Evolutionary conservation across 1,284 basidiomycete genomes (phyloP).

Genomic region (Rhodotorula glutinis): DNA sequence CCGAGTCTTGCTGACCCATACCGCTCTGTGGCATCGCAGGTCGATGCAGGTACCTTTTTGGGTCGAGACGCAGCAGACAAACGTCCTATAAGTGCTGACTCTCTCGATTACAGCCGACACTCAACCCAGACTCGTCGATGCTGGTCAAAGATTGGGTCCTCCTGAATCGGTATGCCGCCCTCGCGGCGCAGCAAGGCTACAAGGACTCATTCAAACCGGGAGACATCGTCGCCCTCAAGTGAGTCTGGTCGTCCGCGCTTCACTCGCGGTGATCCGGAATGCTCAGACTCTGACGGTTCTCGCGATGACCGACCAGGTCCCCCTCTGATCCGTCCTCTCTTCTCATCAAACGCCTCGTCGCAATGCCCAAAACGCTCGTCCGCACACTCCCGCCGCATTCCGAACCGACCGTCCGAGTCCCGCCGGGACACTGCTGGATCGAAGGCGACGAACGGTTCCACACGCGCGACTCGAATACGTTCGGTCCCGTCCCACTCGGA

Average conservation of each 20-base stretch:
- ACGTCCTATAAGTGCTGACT: no score
- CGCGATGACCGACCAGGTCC: background rate
- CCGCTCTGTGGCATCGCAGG: slow-evolving; percentile 15
- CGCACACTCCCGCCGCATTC: slow-evolving; percentile 48
- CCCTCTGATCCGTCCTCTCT: background rate
- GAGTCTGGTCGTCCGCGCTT: background rate
- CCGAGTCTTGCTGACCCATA: background rate
- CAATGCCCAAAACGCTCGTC: slow-evolving; percentile 55
- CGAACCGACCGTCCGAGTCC: slow-evolving; percentile 48
- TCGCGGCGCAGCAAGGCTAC: slow-evolving; percentile 29
- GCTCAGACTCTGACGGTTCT: no score
- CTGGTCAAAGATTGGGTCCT: slow-evolving; percentile 54
- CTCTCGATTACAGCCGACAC: slow-evolving; percentile 50
- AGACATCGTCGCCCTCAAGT: slow-evolving; percentile 56
- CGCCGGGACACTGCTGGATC: slow-evolving; percentile 53
- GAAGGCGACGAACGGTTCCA: slow-evolving; percentile 56
- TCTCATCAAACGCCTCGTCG: slow-evolving; percentile 56
- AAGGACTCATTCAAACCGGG: slow-evolving; percentile 48
- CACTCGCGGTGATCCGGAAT: no score
- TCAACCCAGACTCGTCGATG: slow-evolving; percentile 51
- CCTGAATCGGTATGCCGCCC: slow-evolving; percentile 51
- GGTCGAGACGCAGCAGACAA: no score
- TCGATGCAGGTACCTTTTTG: slow-evolving; percentile 48
- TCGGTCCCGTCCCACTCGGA: slow-evolving; percentile 55
- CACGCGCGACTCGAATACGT: slow-evolving; percentile 53